A percentile compares a stretch with the other conserved stretches of the same genome.
phyloP scores from a whole-genome alignment of 2,329 filamentous ascomycete genomes.

The Aspergillus jensenii region DNA sequence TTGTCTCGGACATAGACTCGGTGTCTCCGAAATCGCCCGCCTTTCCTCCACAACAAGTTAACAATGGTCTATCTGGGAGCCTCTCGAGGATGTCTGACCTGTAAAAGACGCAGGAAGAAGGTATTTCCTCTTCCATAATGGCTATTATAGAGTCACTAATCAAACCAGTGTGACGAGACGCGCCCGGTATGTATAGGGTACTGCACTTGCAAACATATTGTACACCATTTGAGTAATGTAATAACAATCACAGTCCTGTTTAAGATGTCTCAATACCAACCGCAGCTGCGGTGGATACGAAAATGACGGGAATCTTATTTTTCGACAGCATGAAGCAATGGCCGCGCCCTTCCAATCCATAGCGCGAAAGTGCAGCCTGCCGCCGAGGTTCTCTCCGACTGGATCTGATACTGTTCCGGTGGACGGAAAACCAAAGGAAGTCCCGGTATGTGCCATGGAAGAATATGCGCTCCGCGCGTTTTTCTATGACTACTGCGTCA shows the following conservation, averaged over 20 bases:
- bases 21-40: no score
- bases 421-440: not conserved
- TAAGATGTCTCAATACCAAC: conserved; percentile 1
- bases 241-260: not conserved
- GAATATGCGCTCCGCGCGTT: conserved; percentile 2
- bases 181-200: not conserved
- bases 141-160: no score
- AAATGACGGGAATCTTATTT: not conserved
- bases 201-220: not conserved
- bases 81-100: conserved; percentile 5
- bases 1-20: no score
- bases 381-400: not conserved
- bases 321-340: not conserved
- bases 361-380: conserved; percentile 8
- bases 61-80: conserved; percentile 9
- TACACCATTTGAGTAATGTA: not conserved
- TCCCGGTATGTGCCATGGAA: not conserved
- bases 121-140: not conserved
- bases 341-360: not conserved
- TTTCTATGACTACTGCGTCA: conserved; percentile 3
- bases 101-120: conserved; percentile 6
- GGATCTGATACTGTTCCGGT: not conserved
- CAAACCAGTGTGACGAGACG: conserved; percentile 4
- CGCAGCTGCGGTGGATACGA: conserved; percentile 6
- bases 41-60: no score